Evolutionary conservation across 2,329 filamentous ascomycete genomes (phyloP).

Genomic region (Colletotrichum coccodes): DNA sequence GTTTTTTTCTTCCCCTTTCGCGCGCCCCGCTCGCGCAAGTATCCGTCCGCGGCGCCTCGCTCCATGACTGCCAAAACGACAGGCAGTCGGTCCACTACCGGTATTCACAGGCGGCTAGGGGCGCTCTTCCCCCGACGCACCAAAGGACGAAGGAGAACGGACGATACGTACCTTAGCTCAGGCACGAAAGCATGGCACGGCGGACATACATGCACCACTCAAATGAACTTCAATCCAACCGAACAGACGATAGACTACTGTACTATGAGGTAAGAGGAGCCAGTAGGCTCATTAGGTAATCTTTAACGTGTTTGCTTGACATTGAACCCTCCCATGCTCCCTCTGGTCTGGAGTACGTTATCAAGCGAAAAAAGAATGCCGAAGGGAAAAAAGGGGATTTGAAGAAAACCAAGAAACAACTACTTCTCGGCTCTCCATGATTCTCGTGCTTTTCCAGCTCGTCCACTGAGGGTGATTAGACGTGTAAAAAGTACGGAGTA

Average conservation of each 20-base stretch:
- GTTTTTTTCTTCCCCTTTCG: background rate
- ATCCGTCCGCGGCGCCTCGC: background rate
- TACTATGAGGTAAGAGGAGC: background rate
- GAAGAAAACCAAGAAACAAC: background rate
- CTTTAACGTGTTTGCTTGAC: background rate
- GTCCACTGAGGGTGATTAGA: no score
- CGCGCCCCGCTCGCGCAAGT: background rate
- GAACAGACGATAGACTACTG: conserved; percentile 3
- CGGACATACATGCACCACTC: background rate
- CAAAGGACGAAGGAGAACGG: background rate
- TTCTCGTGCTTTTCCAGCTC: no score
- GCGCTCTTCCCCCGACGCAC: background rate
- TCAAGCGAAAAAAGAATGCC: no score
- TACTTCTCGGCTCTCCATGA: background rate
- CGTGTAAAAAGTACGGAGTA: no score
- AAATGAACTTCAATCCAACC: background rate
- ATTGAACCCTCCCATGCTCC: background rate
- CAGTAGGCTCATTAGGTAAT: conserved; percentile 2
- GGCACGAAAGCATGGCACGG: background rate
- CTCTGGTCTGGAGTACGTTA: no score
- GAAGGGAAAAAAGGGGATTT: no score
- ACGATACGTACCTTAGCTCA: conserved; percentile 11
- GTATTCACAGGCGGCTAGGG: no score
- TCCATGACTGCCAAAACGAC: background rate
- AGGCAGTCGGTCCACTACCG: background rate